A percentile compares a stretch with the other conserved stretches of the same genome.
These are phyloP conservation scores for Alloteropsis semialata DNA, from an alignment of 176 grass and related monocot species.

Conservation along the genomic window DNA sequence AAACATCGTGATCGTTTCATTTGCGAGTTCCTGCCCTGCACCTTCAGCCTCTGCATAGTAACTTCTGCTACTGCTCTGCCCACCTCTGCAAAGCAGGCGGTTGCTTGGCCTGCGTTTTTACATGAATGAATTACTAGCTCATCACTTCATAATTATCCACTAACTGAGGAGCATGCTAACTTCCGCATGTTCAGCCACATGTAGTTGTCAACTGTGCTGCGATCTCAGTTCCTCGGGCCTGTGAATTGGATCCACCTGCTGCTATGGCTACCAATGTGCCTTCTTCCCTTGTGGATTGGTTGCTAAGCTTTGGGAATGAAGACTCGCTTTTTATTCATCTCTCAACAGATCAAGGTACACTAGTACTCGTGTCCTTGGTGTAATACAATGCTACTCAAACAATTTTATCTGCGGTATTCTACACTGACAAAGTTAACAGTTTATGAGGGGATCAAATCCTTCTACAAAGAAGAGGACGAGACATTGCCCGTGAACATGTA, in stretches of 20 bases:
- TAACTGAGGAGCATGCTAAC: neutral
- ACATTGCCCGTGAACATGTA: conserved; percentile 85
- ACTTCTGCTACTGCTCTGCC: neutral
- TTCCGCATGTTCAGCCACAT: conserved; percentile 51
- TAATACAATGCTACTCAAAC: neutral
- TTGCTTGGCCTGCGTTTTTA: neutral
- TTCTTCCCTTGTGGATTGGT: conserved; percentile 67
- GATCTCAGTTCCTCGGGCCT: conserved; percentile 75
- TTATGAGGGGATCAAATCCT: conserved; percentile 83
- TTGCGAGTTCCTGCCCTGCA: no score
- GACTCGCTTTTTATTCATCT: conserved; percentile 76
- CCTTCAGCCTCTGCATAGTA: neutral
- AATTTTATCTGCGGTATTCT: neutral
- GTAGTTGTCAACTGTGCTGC: conserved; percentile 87
- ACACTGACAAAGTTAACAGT: conserved; percentile 30
- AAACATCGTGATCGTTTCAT: no score
- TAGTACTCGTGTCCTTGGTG: neutral
- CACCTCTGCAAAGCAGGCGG: neutral
- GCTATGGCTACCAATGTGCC: conserved; percentile 79
- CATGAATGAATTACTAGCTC: neutral
- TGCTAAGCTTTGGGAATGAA: conserved; percentile 41
- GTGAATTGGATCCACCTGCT: conserved; percentile 64
- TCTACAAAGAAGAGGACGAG: conserved; percentile 88
- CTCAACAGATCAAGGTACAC: conserved; percentile 94
- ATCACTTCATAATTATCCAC: neutral